Percentiles rank a stretch among this genome's conserved stretches.
Evolutionary conservation across 2,329 filamentous ascomycete genomes (phyloP).

Genomic region (Hypoxylon rubiginosum): DNA sequence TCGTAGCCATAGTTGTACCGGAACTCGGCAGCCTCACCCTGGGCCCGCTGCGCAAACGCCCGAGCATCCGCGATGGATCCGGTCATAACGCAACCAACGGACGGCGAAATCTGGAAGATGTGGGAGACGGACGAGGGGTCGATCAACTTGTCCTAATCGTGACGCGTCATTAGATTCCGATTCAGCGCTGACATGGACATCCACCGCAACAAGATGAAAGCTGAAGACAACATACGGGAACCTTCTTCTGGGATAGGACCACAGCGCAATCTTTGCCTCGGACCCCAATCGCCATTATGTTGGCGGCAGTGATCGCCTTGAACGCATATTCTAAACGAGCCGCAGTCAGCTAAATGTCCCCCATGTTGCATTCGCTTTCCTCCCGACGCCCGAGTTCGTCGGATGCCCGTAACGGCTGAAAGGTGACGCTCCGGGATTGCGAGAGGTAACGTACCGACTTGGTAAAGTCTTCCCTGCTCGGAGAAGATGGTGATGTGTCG

Average conservation of each 20-base stretch:
- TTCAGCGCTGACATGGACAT: constrained; percentile 39
- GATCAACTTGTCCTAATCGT: constrained; percentile 92
- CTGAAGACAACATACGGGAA: constrained; percentile 79
- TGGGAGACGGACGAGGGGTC: constrained; percentile 97
- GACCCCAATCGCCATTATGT: constrained; percentile 97
- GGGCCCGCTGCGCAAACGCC: constrained; percentile 90
- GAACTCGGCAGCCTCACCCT: constrained; percentile 97
- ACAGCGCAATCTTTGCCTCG: constrained; percentile 97
- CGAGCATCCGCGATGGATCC: constrained; percentile 97
- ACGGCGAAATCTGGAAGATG: constrained; percentile 96
- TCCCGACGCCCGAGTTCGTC: constrained; percentile 8
- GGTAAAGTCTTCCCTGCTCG: constrained; percentile 96
- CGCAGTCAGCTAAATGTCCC: constrained; percentile 43
- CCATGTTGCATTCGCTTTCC: constrained; percentile 33
- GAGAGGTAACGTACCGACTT: constrained; percentile 86
- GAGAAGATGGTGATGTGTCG: constrained; percentile 99
- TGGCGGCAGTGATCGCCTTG: constrained; percentile 99
- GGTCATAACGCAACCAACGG: constrained; percentile 98
- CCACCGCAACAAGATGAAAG: constrained; percentile 33
- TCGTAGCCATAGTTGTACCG: constrained; percentile 99
- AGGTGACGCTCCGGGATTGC: constrained; percentile 27
- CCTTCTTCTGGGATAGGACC: constrained; percentile 98
- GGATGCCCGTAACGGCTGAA: constrained; percentile 21
- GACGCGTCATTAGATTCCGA: constrained; percentile 50
- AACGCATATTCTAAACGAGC: constrained; percentile 91